Evolutionary conservation across 495 filamentous ascomycete genomes (phyloP).

Genomic region (Talaromyces borbonicus): DNA sequence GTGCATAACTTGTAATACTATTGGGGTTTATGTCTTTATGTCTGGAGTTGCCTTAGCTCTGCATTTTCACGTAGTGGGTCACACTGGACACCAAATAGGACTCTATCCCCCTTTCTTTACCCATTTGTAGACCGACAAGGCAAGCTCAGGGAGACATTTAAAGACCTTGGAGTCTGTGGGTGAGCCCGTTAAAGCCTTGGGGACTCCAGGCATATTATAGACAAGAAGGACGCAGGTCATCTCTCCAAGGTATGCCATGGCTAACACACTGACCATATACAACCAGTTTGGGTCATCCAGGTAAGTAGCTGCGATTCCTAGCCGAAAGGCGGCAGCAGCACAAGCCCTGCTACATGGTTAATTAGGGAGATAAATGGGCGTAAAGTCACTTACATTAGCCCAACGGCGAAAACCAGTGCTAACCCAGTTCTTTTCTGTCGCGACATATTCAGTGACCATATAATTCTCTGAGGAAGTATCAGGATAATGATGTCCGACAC

Average conservation of each 20-base stretch:
- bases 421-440: slow-evolving; percentile 13
- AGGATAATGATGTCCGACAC: slow-evolving; percentile 34
- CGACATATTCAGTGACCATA: slow-evolving; percentile 26
- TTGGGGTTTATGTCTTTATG: too few species aligned
- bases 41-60: too few species aligned
- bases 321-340: background rate
- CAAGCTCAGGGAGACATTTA: too few species aligned
- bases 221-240: slow-evolving; percentile 1
- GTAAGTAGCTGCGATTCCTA: background rate
- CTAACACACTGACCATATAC: background rate
- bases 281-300: background rate
- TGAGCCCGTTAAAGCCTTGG: too few species aligned
- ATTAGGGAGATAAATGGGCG: background rate
- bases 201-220: background rate
- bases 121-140: too few species aligned
- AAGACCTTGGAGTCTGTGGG: too few species aligned
- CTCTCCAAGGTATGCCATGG: background rate
- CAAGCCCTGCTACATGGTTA: background rate
- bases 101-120: too few species aligned
- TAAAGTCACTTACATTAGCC: slow-evolving; percentile 10
- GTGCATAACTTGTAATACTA: too few species aligned
- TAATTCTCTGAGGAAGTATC: slow-evolving; percentile 28
- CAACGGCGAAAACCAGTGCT: slow-evolving; percentile 14
- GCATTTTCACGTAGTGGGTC: too few species aligned
- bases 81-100: too few species aligned